These are phyloP conservation scores for Termitomyces sp. DNA, from an alignment of 768 basidiomycete species.

Conservation along the genomic window DNA sequence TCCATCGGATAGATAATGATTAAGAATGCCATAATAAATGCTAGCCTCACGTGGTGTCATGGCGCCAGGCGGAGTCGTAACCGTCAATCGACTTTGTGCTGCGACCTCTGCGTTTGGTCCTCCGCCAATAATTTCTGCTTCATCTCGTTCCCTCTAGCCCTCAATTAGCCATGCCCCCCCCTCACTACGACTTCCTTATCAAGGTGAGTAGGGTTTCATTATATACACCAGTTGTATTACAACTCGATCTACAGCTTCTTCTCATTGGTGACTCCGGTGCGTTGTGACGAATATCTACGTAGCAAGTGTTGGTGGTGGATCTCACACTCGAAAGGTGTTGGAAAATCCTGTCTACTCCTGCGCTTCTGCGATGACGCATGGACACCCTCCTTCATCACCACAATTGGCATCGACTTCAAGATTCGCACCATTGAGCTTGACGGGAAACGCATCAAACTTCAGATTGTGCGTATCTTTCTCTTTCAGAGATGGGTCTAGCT, in stretches of 20 bases:
- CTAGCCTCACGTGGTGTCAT: constrained; percentile 2
- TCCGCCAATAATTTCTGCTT: constrained; percentile 2
- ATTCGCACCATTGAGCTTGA: constrained; percentile 98
- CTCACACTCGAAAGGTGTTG: constrained; percentile 63
- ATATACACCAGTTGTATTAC: neutral
- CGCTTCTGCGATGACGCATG: constrained; percentile 99
- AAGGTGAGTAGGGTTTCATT: constrained; percentile 51
- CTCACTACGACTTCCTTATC: constrained; percentile 97
- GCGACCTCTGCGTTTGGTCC: constrained; percentile 12
- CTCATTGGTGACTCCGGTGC: constrained; percentile 95
- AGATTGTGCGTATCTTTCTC: constrained; percentile 68
- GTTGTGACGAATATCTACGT: constrained; percentile 12
- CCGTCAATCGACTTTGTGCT: constrained; percentile 4
- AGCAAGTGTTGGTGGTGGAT: neutral
- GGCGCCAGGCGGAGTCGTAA: neutral
- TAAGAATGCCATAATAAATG: neutral
- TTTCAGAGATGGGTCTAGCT: neutral
- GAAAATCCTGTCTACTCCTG: constrained; percentile 93
- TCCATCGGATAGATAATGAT: neutral
- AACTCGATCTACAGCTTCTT: constrained; percentile 56
- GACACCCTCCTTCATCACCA: constrained; percentile 99
- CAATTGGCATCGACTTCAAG: constrained; percentile 99
- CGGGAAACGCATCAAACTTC: constrained; percentile 97
- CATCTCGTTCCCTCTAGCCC: neutral
- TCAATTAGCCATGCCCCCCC: constrained; percentile 65